Percentiles rank a stretch among this genome's conserved stretches.
phyloP scores from a whole-genome alignment of 345 rosid species.

The Eucalyptus brandiana region DNA sequence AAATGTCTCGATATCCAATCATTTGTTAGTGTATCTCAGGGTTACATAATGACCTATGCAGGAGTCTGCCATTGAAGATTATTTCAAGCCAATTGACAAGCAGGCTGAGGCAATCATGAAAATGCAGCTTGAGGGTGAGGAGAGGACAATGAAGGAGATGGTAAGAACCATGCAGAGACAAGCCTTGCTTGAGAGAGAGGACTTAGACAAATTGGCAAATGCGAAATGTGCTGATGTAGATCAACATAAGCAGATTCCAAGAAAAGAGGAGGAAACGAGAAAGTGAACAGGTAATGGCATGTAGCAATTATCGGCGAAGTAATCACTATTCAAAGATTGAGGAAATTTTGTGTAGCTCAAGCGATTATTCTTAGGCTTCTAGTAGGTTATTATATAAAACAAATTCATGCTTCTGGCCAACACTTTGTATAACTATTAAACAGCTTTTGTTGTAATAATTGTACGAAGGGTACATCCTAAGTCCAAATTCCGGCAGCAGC shows the following conservation, averaged over 20 bases:
- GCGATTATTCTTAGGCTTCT: not conserved
- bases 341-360: not conserved
- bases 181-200: slow-evolving; percentile 43
- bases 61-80: slow-evolving; percentile 79
- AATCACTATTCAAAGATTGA: not conserved
- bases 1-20: not conserved
- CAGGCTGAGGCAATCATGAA: slow-evolving; percentile 70
- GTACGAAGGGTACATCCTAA: not conserved
- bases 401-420: not conserved
- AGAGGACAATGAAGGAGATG: slow-evolving; percentile 63
- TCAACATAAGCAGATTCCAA: not conserved
- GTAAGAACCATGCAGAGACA: slow-evolving; percentile 47
- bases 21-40: not conserved
- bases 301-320: not conserved
- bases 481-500: not conserved
- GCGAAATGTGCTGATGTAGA: not conserved
- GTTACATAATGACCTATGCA: slow-evolving; percentile 2
- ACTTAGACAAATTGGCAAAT: slow-evolving; percentile 32
- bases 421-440: not conserved
- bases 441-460: not conserved
- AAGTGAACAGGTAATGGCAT: not conserved
- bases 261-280: not conserved
- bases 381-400: not conserved
- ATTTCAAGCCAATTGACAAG: slow-evolving; percentile 80
- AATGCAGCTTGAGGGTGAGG: slow-evolving; percentile 80